These are phyloP conservation scores for Volvariella volvacea DNA, from an alignment of 1,284 basidiomycete genomes.

Conservation along the genomic window DNA sequence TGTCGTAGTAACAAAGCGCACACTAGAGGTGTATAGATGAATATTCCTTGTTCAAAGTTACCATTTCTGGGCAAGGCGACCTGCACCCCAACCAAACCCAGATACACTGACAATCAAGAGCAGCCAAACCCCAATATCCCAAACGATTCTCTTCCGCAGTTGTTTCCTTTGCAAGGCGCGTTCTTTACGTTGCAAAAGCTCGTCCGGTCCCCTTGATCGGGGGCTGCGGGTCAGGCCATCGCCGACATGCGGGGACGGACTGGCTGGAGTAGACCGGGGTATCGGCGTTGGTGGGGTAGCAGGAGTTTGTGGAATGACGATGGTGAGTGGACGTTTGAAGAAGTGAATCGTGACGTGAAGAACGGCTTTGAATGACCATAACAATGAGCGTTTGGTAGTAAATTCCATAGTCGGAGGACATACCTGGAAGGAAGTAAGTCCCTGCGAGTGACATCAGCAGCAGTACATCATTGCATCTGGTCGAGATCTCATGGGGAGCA, in stretches of 20 bases:
- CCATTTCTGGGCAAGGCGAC: neutral
- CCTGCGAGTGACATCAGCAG: conserved; percentile 44
- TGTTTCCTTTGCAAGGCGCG: conserved; percentile 60
- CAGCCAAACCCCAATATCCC: conserved; percentile 69
- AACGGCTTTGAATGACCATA: conserved; percentile 30
- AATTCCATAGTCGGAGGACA: conserved; percentile 8
- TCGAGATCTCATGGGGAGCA: conserved; percentile 26
- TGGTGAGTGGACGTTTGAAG: conserved; percentile 62
- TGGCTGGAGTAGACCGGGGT: conserved; percentile 6
- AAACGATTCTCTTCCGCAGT: conserved; percentile 54
- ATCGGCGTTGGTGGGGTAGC: conserved; percentile 19
- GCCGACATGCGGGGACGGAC: neutral
- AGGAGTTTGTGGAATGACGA: conserved; percentile 48
- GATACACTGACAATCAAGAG: conserved; percentile 25
- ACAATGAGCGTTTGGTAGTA: conserved; percentile 4
- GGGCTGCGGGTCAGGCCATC: conserved; percentile 11
- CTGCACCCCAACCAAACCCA: neutral
- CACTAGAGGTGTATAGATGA: too few species aligned
- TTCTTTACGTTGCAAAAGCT: conserved; percentile 71
- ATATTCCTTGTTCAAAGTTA: too few species aligned
- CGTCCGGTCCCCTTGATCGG: conserved; percentile 33
- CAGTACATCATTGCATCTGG: conserved; percentile 37
- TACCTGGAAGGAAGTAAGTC: conserved; percentile 58
- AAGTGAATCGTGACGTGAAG: conserved; percentile 63
- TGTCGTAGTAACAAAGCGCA: too few species aligned